A percentile compares a stretch with the other conserved stretches of the same genome.
Conservation (phyloP, 1,284 basidiomycete species). For the Ustilago nuda region DNA sequence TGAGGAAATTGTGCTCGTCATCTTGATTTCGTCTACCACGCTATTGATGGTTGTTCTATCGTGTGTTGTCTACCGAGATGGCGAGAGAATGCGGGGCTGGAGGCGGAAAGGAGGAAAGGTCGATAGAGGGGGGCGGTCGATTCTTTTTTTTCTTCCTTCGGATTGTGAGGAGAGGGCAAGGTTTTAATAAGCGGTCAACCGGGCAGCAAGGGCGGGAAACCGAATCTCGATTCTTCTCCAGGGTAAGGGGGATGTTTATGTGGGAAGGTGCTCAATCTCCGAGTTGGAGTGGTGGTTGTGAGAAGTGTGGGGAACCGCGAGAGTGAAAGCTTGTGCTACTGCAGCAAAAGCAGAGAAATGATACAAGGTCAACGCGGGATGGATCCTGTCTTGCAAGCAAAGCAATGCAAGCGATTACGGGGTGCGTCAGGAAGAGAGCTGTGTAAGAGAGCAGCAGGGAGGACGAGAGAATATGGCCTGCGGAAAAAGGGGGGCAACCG, state of each 20-base stretch:
- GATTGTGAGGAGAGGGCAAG: not conserved
- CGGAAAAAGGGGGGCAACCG: slow-evolving; percentile 1
- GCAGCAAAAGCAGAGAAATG: no score
- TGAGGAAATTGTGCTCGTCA: slow-evolving; percentile 36
- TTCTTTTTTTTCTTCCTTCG: not conserved
- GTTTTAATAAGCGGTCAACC: not conserved
- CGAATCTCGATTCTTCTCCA: not conserved
- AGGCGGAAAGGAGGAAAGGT: not conserved
- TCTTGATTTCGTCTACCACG: not conserved
- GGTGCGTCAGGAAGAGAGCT: no score
- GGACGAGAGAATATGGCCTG: not conserved
- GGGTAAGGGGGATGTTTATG: not conserved
- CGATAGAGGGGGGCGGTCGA: not conserved
- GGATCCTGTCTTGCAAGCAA: not conserved
- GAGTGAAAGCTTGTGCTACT: not conserved
- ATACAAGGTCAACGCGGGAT: not conserved
- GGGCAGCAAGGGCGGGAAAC: not conserved
- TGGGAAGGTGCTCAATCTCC: not conserved
- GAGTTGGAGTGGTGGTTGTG: not conserved
- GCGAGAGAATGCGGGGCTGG: not conserved
- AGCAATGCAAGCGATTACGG: not conserved
- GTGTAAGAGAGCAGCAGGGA: not conserved
- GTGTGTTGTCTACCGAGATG: not conserved
- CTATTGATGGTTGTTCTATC: not conserved
- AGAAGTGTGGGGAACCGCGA: slow-evolving; percentile 5